These are phyloP conservation scores for Suillus cothurnatus DNA, from an alignment of 768 basidiomycete species.

Conservation along the genomic window DNA sequence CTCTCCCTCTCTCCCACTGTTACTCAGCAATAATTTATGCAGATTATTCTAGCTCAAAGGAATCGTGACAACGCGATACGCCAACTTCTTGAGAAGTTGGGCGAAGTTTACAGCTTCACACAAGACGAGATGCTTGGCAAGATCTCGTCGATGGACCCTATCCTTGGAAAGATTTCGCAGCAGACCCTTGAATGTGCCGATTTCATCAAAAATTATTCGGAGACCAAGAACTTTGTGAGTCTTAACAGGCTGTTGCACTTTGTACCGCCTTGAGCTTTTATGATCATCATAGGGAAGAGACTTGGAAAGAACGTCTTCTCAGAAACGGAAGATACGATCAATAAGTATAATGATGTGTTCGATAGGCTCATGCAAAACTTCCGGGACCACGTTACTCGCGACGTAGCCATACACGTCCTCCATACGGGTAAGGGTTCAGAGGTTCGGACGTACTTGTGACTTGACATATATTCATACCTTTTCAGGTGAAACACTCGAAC, in stretches of 20 bases:
- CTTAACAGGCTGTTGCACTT: neutral
- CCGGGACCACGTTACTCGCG: constrained; percentile 3
- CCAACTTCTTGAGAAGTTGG: too few relatives aligned
- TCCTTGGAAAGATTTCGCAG: too few relatives aligned
- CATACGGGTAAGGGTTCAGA: constrained; percentile 9
- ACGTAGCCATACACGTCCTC: neutral
- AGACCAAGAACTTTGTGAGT: constrained; percentile 25
- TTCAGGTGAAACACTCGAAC: constrained; percentile 1
- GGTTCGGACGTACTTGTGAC: neutral
- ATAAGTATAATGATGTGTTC: neutral
- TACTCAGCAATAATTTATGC: too few relatives aligned
- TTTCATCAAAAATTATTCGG: neutral
- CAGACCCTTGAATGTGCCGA: too few relatives aligned
- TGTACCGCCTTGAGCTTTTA: neutral
- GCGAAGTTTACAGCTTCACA: too few relatives aligned
- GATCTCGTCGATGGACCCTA: too few relatives aligned
- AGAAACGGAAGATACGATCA: neutral
- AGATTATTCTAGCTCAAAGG: too few relatives aligned
- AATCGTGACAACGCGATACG: too few relatives aligned
- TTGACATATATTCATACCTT: neutral
- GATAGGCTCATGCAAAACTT: constrained; percentile 3
- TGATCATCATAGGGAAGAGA: neutral
- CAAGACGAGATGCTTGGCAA: too few relatives aligned
- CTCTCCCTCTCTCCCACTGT: too few relatives aligned
- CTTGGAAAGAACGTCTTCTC: neutral